A percentile compares a stretch with the other conserved stretches of the same genome.
Conservation (phyloP, 305 asterid genomes). For the Fraxinus platypoda region DNA sequence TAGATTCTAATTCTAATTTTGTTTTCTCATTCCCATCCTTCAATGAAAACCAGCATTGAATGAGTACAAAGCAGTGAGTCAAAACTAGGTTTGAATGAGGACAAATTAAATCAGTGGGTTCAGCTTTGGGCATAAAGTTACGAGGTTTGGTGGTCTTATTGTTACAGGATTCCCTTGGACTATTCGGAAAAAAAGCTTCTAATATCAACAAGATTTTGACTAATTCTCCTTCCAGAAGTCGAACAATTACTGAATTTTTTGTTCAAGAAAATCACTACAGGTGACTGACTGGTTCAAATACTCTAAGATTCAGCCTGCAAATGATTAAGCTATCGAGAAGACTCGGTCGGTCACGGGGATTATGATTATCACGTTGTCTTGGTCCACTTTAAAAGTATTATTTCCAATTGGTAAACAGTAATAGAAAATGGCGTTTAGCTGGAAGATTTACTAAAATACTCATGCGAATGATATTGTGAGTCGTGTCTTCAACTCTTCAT, state of each 20-base stretch:
- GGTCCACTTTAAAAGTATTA: not conserved
- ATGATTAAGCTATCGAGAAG: not conserved
- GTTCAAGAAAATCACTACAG: not conserved
- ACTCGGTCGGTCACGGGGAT: slow-evolving; percentile 18
- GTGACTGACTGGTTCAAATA: slow-evolving; percentile 18
- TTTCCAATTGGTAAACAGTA: not conserved
- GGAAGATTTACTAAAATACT: not conserved
- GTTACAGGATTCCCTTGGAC: not conserved
- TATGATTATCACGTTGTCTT: not conserved
- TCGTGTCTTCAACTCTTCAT: not conserved
- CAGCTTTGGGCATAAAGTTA: not conserved
- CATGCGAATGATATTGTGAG: not conserved
- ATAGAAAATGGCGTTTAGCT: not conserved
- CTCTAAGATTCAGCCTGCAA: not conserved
- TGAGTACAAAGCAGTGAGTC: no score
- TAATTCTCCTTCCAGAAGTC: not conserved
- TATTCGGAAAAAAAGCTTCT: not conserved
- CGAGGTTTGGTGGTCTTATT: not conserved
- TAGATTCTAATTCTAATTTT: no score
- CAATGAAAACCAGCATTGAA: no score
- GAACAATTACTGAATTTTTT: not conserved
- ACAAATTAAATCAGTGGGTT: not conserved
- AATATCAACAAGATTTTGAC: not conserved
- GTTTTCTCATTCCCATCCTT: no score
- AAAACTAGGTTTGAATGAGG: not conserved